Evolutionary conservation across 1,284 basidiomycete species (phyloP), one percentile per base, ranked within the genome.

Genomic region (Paramarasmius palmivorus): DNA sequence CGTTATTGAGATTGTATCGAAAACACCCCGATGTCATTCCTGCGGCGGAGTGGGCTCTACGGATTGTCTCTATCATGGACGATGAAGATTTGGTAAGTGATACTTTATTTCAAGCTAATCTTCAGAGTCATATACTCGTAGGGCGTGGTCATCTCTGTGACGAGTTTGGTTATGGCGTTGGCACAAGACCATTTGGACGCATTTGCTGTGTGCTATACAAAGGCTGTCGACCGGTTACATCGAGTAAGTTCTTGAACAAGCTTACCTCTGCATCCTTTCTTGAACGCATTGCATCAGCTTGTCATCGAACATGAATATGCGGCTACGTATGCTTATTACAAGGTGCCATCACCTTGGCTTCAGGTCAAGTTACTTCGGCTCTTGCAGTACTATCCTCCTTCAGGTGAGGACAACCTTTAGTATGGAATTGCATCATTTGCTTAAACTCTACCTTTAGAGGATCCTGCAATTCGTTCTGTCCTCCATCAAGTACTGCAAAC

Each of bases 271-370:
- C 22, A 15, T 32, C 26, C 32, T 60, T 62, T 42, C 54, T 57
- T 52, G 49, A 55, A 67, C 40, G 69, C 40, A 7, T 41, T 22
- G 44, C 32, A 51, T 14, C 62, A 96, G 92, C 82, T 98, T 59
- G 83, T 98, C 15, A 88, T 98, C 55, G 92, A 96, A 63, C 86
- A 90, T 56, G 93, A 98, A 64, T 95, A 91, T 64, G 77, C 88
- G 2, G 79, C 88, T 35, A 90, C 93, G 52, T 98, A 99, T 67
- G 81, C 95, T 26, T 99, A 99, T 70, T 99, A 99, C 75, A 93
- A 93, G 71, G 92, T 98, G 2, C 97, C 97, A 19, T 92, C 93
- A 34, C 96, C 96, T 0, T 99, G 96, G 97, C 77, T 99, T 26
- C 96, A 99, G 74, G 93, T 98, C 60, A 98, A 98, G 71, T 81